These are phyloP conservation scores for Yamadazyma membranifaciens DNA, from an alignment of 1,139 yeast species.

Conservation along the genomic window DNA sequence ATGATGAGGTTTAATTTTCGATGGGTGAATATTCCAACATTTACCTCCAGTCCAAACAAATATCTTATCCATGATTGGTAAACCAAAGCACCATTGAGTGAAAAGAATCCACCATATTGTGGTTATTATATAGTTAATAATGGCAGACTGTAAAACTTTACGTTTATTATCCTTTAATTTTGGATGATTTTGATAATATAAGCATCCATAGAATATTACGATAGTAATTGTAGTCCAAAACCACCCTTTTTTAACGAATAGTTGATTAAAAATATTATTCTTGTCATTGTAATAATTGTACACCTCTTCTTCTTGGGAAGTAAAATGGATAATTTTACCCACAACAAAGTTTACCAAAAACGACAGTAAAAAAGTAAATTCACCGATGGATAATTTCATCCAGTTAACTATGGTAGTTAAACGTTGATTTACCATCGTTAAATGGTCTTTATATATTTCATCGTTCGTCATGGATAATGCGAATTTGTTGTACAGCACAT, in stretches of 20 bases:
- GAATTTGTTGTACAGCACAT: not conserved
- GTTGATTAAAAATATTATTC: constrained; percentile 62
- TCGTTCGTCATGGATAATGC: constrained; percentile 6
- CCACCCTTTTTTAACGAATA: constrained; percentile 91
- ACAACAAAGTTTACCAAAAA: constrained; percentile 31
- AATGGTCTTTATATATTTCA: constrained; percentile 22
- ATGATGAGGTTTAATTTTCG: constrained; percentile 5
- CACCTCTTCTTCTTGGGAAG: constrained; percentile 37
- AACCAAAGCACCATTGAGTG: constrained; percentile 86
- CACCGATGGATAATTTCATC: constrained; percentile 19
- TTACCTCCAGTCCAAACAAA: constrained; percentile 82
- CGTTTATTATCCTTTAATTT: constrained; percentile 8
- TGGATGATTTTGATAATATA: constrained; percentile 14
- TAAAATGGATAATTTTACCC: constrained; percentile 33
- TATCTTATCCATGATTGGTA: constrained; percentile 85
- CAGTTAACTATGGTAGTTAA: constrained; percentile 8
- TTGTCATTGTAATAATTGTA: constrained; percentile 61
- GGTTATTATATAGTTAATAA: constrained; percentile 45
- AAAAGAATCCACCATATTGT: constrained; percentile 81
- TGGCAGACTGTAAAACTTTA: constrained; percentile 19
- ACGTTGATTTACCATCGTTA: constrained; percentile 8
- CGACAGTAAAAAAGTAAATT: constrained; percentile 26
- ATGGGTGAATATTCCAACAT: constrained; percentile 41
- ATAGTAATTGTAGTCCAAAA: constrained; percentile 69
- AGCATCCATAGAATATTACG: constrained; percentile 26